Evolutionary conservation across 2,329 filamentous ascomycete species (phyloP), one percentile per base, ranked within the genome.

Genomic region (Pseudogymnoascus verrucosus): DNA sequence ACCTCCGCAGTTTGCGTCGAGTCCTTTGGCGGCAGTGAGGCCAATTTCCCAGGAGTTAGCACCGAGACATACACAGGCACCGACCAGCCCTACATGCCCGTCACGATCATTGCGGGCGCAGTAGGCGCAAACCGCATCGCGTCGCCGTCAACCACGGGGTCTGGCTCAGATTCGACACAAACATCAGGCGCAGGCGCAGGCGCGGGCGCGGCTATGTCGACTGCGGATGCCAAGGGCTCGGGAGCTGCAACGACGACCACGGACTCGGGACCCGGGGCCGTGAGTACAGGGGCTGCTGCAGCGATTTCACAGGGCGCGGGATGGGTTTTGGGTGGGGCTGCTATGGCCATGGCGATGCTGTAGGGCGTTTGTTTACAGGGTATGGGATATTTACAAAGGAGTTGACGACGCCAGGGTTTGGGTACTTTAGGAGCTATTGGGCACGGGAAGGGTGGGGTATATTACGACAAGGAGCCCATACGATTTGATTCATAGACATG

Each of bases 1-100:
- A 63, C 59, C n/a, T 65, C 66, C 31, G 68, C 68, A 5, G 66
- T 69, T 51, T 69, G 68, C 62, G 51, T 65, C 26, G 64, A 67
- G 31, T 68, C 67, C 16, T 60, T 60, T 19, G 65, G 66, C 10
- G 68, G 67, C 36, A 64, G 47, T 23, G 64, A 68, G 23, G 67
- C 66, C 40, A 70, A 69, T 37, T 64, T 61, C 54, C 67, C 67
- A 0, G 68, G 68, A 11, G 40, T 63, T 4, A 66, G 39, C 28
- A 70, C 67, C 1, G 62, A 61, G 26, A 69, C 67, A 14, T 63
- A 64, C 42, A 64, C 63, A 1, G 64, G 65, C 1, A 66, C 62
- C 3, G 65, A 68, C 59, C 54, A 64, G 12, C 37, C 63, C 34
- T 69, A 47, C 57, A 62, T 67, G 62, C 67, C 67, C 10, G 64